Evolutionary conservation across 2,329 filamentous ascomycete species (phyloP), one percentile per base, ranked within the genome.

Genomic region (Colletotrichum sp.): DNA sequence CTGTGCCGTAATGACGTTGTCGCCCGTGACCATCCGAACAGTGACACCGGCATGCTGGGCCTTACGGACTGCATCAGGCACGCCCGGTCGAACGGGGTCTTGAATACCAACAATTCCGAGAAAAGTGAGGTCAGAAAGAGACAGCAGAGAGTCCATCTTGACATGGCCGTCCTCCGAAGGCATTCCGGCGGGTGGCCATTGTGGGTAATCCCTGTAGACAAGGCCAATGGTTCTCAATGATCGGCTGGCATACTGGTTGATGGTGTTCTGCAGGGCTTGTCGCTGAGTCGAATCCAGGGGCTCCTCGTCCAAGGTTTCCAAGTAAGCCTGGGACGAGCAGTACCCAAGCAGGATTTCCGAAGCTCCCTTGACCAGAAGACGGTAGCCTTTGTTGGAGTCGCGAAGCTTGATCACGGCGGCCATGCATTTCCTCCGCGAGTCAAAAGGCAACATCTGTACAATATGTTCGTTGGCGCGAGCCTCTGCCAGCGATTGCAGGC

Each of bases 181-280:
- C 85, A 18, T 59, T 52, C 90, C 87, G 77, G 93, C 91, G 18
- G 88, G 93, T 30, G 94, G 94, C 90, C 93, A 94, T 74, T 86
- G 87, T 28, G 92, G 89, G 76, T 94, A 95, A 78, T 97, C 95
- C 60, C 91, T 90, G 83, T 94, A 96, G 7, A 94, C 89, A 77
- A 96, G 88, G 21, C 91, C 94, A 70, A 96, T 95, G 0, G 94
- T 95, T 59, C 94, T 92, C 15, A 96, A 89, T 18, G 94, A 95
- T 48, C 90, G 86, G 18, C 86, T 87, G 16, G 92, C 92, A 78
- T 93, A 93, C 6, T 87, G 86, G 68, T 90, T 88, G 78, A 93
- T 93, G 71, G 91, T 84, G 52, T 85, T 81, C 39, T 69, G 52
- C 6, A 77, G 32, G 5, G 57, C 68, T 30, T 67, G 34, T 24